Conservation (phyloP, 2,329 filamentous ascomycete species). For the Fusarium guadeloupense region DNA sequence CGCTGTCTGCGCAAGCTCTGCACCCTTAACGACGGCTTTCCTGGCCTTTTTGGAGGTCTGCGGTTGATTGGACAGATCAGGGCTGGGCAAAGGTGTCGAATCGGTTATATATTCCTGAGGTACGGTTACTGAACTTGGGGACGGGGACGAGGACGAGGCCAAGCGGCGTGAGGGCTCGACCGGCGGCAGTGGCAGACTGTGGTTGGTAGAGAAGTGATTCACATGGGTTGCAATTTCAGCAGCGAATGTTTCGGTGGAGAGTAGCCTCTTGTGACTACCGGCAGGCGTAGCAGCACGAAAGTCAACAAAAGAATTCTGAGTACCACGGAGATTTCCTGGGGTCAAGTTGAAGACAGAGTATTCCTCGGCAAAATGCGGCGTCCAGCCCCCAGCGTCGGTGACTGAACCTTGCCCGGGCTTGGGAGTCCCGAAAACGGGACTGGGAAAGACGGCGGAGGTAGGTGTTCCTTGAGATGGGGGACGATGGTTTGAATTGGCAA, state of each 20-base stretch:
- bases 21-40: conserved; percentile 53
- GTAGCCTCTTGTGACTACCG: conserved; percentile 57
- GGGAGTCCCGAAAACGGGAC: conserved; percentile 66
- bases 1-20: conserved; percentile 58
- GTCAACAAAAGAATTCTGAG: conserved; percentile 57
- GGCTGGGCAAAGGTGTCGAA: conserved; percentile 43
- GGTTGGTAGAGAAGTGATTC: conserved; percentile 66
- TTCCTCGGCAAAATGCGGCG: conserved; percentile 70
- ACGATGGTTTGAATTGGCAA: conserved; percentile 70
- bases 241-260: conserved; percentile 60
- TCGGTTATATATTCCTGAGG: conserved; percentile 46
- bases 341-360: conserved; percentile 73
- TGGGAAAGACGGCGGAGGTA: conserved; percentile 62
- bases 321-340: conserved; percentile 64
- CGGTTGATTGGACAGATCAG: conserved; percentile 37
- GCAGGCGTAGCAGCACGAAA: conserved; percentile 52
- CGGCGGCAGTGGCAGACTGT: conserved; percentile 64
- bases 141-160: conserved; percentile 69
- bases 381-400: conserved; percentile 63
- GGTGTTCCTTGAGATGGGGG: conserved; percentile 68
- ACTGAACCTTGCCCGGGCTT: conserved; percentile 58
- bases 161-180: conserved; percentile 68
- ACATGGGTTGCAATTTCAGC: conserved; percentile 68
- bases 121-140: conserved; percentile 57
- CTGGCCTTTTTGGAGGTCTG: conserved; percentile 57